These are phyloP conservation scores for Candida albicans DNA, from an alignment of 1,139 yeast genomes.

Conservation along the genomic window DNA sequence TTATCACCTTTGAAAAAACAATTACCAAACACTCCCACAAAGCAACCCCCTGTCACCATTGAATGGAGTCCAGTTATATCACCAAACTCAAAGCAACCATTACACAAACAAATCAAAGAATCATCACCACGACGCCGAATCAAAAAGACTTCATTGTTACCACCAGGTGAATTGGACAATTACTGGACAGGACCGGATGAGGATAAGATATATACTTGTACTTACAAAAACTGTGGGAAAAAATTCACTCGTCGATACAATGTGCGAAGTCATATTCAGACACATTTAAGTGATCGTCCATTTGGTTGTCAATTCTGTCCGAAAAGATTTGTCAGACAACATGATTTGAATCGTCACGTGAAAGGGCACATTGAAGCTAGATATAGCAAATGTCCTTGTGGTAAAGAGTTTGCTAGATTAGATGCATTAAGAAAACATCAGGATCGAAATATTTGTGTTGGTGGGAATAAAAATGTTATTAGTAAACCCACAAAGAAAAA, in stretches of 20 bases:
- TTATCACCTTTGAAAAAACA: constrained; percentile 40
- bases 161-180: constrained; percentile 86
- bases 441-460: constrained; percentile 73
- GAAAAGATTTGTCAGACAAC: constrained; percentile 82
- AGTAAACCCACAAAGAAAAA: constrained; percentile 29
- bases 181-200: constrained; percentile 81
- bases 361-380: constrained; percentile 83
- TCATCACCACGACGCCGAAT: constrained; percentile 46
- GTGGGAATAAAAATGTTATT: constrained; percentile 45
- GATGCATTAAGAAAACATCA: constrained; percentile 88
- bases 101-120: constrained; percentile 39
- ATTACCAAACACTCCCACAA: constrained; percentile 35
- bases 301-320: constrained; percentile 62
- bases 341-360: constrained; percentile 87
- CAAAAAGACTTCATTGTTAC: constrained; percentile 70
- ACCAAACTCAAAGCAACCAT: constrained; percentile 40
- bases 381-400: constrained; percentile 78
- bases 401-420: constrained; percentile 84
- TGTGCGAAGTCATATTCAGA: constrained; percentile 95
- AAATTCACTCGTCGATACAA: constrained; percentile 86
- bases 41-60: constrained; percentile 16
- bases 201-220: constrained; percentile 67
- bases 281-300: constrained; percentile 94
- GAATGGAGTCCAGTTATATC: constrained; percentile 61
- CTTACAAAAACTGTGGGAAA: constrained; percentile 78